These are phyloP conservation scores for Phytophthora boehmeriae DNA, from an alignment of 352 stramenopile genomes.

Conservation along the genomic window DNA sequence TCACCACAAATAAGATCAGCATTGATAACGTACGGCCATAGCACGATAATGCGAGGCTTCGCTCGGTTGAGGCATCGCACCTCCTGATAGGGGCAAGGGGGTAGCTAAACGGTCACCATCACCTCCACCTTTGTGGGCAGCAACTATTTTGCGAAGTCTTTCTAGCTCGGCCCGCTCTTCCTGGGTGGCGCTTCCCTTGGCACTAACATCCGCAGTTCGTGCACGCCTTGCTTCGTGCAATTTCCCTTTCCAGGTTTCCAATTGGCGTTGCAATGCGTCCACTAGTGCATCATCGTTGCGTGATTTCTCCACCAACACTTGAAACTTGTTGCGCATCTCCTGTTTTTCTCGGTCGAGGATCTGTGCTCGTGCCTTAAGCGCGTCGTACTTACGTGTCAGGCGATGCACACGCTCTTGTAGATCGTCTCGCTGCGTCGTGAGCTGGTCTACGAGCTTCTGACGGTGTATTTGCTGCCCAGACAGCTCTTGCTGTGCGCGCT, in stretches of 20 bases:
- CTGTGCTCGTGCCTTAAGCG: conserved; percentile 61
- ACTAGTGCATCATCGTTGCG: conserved; percentile 81
- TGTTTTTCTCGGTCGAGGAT: conserved; percentile 81
- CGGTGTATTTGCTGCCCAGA: conserved; percentile 55
- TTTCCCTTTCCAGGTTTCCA: conserved; percentile 67
- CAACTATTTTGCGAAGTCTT: conserved; percentile 38
- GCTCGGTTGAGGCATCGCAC: conserved; percentile 48
- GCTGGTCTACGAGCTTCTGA: conserved; percentile 66
- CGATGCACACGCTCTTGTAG: conserved; percentile 61
- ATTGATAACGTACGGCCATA: conserved; percentile 42
- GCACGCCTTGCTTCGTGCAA: conserved; percentile 60
- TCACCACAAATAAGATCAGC: background rate
- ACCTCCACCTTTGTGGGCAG: conserved; percentile 29
- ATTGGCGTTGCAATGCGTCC: conserved; percentile 73
- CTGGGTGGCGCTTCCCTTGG: conserved; percentile 19
- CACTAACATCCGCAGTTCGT: conserved; percentile 60
- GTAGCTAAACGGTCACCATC: conserved; percentile 11
- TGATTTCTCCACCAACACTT: conserved; percentile 81
- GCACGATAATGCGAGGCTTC: conserved; percentile 60
- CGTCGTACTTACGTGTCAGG: conserved; percentile 67
- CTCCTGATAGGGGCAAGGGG: background rate
- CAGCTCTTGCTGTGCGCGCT: conserved; percentile 70
- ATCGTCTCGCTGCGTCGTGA: conserved; percentile 62
- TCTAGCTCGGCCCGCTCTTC: conserved; percentile 62
- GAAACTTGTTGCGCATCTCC: conserved; percentile 66